These are phyloP conservation scores for Zoysia japonica DNA, from an alignment of 176 grass and related monocot species.

Conservation along the genomic window DNA sequence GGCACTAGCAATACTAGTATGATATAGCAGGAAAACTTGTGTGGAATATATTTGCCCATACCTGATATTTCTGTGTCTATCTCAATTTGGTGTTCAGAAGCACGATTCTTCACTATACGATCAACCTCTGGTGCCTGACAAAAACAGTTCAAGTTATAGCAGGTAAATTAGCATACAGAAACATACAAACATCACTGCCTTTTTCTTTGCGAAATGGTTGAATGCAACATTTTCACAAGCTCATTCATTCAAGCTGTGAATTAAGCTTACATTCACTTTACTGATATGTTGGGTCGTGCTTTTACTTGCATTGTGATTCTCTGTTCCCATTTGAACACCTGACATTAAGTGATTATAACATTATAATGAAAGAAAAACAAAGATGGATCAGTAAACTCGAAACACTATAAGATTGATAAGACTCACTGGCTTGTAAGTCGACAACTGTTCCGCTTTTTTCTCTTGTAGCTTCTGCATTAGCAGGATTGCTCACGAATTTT, in stretches of 20 bases:
- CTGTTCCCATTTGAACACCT: slow-evolving; percentile 34
- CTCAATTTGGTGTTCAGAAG: not conserved
- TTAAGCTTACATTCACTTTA: slow-evolving; percentile 38
- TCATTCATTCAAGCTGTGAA: slow-evolving; percentile 5
- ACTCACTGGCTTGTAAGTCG: slow-evolving; percentile 28
- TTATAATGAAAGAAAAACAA: not conserved
- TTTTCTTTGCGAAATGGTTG: not conserved
- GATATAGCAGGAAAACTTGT: not conserved
- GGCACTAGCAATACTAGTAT: not conserved
- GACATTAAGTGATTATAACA: slow-evolving; percentile 35
- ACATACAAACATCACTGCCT: slow-evolving; percentile 2
- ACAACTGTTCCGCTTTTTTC: not conserved
- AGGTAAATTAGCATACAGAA: slow-evolving; percentile 18
- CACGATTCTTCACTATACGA: not conserved
- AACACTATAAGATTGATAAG: slow-evolving; percentile 1
- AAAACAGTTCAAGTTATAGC: slow-evolving; percentile 13
- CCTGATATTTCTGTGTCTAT: not conserved
- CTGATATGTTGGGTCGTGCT: slow-evolving; percentile 5
- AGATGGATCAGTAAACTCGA: slow-evolving; percentile 6
- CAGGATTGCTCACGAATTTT: slow-evolving; percentile 6
- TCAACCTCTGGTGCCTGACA: not conserved
- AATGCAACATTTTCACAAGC: slow-evolving; percentile 18
- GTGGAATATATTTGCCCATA: not conserved
- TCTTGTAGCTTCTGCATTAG: slow-evolving; percentile 1
- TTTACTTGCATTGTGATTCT: slow-evolving; percentile 7